Conservation (phyloP, 495 filamentous ascomycete species). For the Penicillium goetzii region DNA sequence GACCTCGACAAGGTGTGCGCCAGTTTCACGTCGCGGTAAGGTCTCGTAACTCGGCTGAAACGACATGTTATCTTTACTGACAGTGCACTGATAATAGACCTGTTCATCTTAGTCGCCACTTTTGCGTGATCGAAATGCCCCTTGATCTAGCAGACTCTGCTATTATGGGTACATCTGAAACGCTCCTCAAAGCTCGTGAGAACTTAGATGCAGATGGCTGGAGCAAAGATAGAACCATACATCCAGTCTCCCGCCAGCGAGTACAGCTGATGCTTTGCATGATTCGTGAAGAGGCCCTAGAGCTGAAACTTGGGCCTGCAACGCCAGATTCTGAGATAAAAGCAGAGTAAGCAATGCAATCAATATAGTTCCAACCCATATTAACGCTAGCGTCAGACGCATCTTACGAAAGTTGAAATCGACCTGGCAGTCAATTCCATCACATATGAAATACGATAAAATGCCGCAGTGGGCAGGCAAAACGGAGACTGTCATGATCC, state of each 20-base stretch:
- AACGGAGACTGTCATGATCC: background rate
- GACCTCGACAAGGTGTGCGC: conserved; percentile 15
- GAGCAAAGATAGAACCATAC: conserved; percentile 10
- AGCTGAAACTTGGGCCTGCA: background rate
- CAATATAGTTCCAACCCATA: background rate
- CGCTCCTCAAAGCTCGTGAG: conserved; percentile 4
- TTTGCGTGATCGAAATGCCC: conserved; percentile 14
- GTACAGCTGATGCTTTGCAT: background rate
- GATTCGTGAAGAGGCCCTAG: conserved; percentile 2
- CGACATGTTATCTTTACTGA: background rate
- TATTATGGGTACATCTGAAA: conserved; percentile 6
- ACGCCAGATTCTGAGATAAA: background rate
- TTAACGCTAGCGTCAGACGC: background rate
- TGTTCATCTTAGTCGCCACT: conserved; percentile 17
- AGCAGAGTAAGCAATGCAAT: conserved; percentile 1
- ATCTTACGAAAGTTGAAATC: background rate
- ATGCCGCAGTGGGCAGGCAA: background rate
- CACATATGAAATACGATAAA: conserved; percentile 2
- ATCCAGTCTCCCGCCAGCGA: conserved; percentile 13
- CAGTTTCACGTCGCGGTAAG: conserved; percentile 5
- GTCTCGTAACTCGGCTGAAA: background rate
- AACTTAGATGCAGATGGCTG: conserved; percentile 14
- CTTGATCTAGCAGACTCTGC: conserved; percentile 14
- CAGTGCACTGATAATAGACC: conserved; percentile 5
- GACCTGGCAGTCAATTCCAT: conserved; percentile 5